Evolutionary conservation across 164 flowering plant species (phyloP).

Genomic region (Malania oleifera): DNA sequence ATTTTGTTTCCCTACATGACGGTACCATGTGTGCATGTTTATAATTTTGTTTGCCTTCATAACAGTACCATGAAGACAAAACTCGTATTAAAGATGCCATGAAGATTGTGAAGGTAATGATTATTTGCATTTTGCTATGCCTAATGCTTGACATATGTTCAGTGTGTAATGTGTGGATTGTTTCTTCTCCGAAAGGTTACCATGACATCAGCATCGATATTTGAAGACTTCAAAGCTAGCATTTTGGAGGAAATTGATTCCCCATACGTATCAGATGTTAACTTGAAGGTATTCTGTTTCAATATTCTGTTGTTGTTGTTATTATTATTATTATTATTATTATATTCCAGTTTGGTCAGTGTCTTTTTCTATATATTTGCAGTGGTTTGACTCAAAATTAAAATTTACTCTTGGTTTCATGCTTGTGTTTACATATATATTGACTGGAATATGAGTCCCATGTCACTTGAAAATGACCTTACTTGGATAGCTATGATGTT

Average conservation of each 20-base stretch:
- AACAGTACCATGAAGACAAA: slow-evolving; percentile 86
- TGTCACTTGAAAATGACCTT: too few relatives aligned
- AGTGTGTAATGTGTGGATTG: neutral
- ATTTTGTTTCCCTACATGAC: neutral
- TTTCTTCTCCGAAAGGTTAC: slow-evolving; percentile 37
- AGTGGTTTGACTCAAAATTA: neutral
- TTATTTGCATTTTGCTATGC: neutral
- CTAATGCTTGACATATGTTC: neutral
- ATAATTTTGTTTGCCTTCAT: slow-evolving; percentile 11
- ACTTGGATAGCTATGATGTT: too few relatives aligned
- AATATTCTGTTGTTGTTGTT: neutral
- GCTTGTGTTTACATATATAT: too few relatives aligned
- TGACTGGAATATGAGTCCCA: too few relatives aligned
- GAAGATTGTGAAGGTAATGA: slow-evolving; percentile 64
- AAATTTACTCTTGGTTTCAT: too few relatives aligned
- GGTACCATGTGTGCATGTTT: too few relatives aligned
- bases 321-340: neutral
- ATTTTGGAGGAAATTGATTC: slow-evolving; percentile 37
- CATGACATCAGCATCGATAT: slow-evolving; percentile 51
- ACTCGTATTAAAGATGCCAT: slow-evolving; percentile 63
- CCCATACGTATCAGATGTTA: slow-evolving; percentile 51
- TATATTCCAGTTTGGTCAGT: neutral
- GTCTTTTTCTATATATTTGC: neutral
- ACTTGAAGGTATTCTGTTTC: slow-evolving; percentile 51
- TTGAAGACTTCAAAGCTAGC: slow-evolving; percentile 72